Evolutionary conservation across 441 rosid genomes (phyloP), one percentile per base, ranked within the genome.

Genomic region (Daphne laureola): DNA sequence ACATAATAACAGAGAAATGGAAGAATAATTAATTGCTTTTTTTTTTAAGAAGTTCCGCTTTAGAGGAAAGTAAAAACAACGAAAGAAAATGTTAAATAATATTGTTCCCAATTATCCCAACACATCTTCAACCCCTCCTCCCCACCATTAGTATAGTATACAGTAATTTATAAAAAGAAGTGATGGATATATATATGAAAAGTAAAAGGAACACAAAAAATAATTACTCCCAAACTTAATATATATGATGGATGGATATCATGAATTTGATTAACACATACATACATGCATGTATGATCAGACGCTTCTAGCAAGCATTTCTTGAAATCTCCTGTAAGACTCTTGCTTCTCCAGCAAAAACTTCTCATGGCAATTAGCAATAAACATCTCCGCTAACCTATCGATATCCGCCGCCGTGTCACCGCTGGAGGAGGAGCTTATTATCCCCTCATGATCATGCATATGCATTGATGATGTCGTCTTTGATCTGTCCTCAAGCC

Each of bases 281-380:
- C n/a, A n/a, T n/a, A n/a, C n/a, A n/a, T n/a, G n/a, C n/a, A n/a
- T n/a, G n/a, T n/a, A n/a, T n/a, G n/a, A n/a, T 21, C 25, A 82
- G 63, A 73, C 54, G 73, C 89, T 79, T 77, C 84, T 78, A 9
- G 81, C 81, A 65, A 87, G 63, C 90, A 75, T 80, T 38, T 83
- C 91, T 41, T 83, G 89, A 52, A 75, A 88, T 73, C 87, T 88
- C 76, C 98, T 86, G 43, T 80, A 72, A 1, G 98, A 91, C 68
- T 91, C 96, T 65, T 82, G 87, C 77, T 91, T 91, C 89, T 91
- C 98, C 76, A 91, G 59, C 58, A 61, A 69, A 67, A 88, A 88
- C 72, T 86, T 88, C 67, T 82, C 93, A 66, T 79, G 95, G 58
- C 91, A 79, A 31, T 53, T 68, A 42, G 87, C 91, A 16, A 91